Percentiles rank a stretch among this genome's conserved stretches.
These are phyloP conservation scores for Hippophae gyantsensis DNA, from an alignment of 306 rosid species.

Conservation along the genomic window DNA sequence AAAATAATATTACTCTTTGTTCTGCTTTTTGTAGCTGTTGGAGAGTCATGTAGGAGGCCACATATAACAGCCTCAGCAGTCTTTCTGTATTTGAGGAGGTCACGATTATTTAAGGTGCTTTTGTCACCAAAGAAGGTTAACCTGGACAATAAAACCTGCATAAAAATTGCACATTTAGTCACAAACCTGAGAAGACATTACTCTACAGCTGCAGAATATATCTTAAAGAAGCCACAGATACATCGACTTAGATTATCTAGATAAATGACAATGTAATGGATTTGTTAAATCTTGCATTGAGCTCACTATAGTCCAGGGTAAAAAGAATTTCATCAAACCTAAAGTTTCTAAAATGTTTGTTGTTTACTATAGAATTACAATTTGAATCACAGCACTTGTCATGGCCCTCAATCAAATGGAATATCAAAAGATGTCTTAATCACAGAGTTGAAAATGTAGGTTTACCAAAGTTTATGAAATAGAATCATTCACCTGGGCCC, in stretches of 20 bases:
- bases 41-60: constrained; percentile 76
- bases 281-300: too few species aligned
- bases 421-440: neutral
- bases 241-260: too few species aligned
- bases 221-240: neutral
- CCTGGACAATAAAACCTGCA: constrained; percentile 89
- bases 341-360: too few species aligned
- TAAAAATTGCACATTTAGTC: constrained; percentile 2
- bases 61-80: constrained; percentile 96
- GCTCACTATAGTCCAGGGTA: too few species aligned
- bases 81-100: constrained; percentile 46
- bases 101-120: constrained; percentile 33
- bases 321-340: too few species aligned
- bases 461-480: neutral
- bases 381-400: too few species aligned
- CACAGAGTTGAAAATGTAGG: neutral
- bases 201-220: neutral
- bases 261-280: too few species aligned
- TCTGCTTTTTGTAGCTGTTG: constrained; percentile 84
- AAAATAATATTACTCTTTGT: constrained; percentile 49
- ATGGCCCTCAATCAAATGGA: neutral
- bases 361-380: too few species aligned
- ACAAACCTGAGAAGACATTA: too few species aligned
- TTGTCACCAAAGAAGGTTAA: constrained; percentile 64
- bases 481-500: constrained; percentile 49